Base-by-base conservation (phyloP, 2,329 filamentous ascomycete genomes). In the Graphiopsis chlorocephala region DNA sequence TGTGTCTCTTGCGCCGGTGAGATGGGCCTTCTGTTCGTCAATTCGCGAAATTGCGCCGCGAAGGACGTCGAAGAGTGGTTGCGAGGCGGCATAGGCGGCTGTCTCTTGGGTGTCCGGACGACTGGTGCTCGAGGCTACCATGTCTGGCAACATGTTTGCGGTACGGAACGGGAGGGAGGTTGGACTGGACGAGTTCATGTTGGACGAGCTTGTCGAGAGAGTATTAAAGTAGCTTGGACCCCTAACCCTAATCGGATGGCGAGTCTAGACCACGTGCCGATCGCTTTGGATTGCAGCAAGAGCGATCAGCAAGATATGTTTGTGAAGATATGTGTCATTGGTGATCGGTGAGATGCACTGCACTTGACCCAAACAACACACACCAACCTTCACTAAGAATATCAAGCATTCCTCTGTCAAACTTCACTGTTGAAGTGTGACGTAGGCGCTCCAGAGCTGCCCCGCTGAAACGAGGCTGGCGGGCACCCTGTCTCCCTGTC, bases 61-160 rank as follows among this genome's bases (percentile, higher is more conserved):
- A 6, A 75, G 68, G 17, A 70, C 68, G 61, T 71, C 67, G 66
- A 72, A 74, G 35, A 75, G 64, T 23, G 71, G 72, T 63, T 75
- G 73, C 2, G 71, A 73, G 5, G 71, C 72, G 28, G 68, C 68
- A 42, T 73, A 74, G 17, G 73, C 73, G 14, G 73, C 73, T 15
- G 50, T 68, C 29, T 57, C 55, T 28, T 55, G 47, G 20, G 56
- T 61, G 17, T 65, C 57, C n/a, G 56, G 56, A 5, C 42, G 56
- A 56, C 53, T 61, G 33, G 48, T 65, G 57, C 56, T 61, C 45
- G 56, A 55, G 25, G 42, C 33, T 8, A 48, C 33, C 48, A 45
- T 53, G 61, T 56, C 61, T 4, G 61, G 61, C 25, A 64, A 25
- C 61, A 64, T 64, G 48, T n/a, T 14, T 28, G 33, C 17, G 17